A percentile compares a stretch with the other conserved stretches of the same genome.
phyloP scores from a whole-genome alignment of 345 rosid genomes.

The Eutrema japonicum region DNA sequence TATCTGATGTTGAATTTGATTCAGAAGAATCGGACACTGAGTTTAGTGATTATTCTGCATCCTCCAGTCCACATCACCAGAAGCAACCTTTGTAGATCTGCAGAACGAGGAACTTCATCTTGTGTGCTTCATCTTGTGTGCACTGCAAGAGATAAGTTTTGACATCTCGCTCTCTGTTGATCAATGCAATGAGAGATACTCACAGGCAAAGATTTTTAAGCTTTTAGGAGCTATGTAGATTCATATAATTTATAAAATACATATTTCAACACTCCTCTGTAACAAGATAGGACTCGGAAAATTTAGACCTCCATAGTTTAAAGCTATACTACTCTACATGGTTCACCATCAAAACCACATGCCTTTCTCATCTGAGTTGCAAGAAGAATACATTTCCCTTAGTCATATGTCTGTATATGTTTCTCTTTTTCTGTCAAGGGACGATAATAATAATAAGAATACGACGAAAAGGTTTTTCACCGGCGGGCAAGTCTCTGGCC shows the following conservation, averaged over 20 bases:
- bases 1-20: no score
- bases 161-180: no score
- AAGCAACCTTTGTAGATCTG: no score
- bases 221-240: slow-evolving; percentile 28
- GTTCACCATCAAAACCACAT: slow-evolving; percentile 36
- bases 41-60: no score
- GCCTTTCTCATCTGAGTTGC: slow-evolving; percentile 26
- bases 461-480: slow-evolving; percentile 46
- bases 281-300: slow-evolving; percentile 22
- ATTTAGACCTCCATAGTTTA: slow-evolving; percentile 24
- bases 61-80: no score
- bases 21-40: no score
- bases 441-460: slow-evolving; percentile 25
- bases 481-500: slow-evolving; percentile 79
- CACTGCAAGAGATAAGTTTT: no score
- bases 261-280: slow-evolving; percentile 17
- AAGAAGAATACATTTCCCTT: slow-evolving; percentile 26
- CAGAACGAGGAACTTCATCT: no score
- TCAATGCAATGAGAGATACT: no score
- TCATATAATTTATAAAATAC: slow-evolving; percentile 3
- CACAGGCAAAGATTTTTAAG: neutral
- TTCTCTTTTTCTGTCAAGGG: slow-evolving; percentile 29
- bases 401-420: slow-evolving; percentile 13
- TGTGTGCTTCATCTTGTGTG: no score
- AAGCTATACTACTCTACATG: slow-evolving; percentile 30